Base-by-base conservation (phyloP, 2,329 filamentous ascomycete species). In the Endocalyx cinctus region DNA sequence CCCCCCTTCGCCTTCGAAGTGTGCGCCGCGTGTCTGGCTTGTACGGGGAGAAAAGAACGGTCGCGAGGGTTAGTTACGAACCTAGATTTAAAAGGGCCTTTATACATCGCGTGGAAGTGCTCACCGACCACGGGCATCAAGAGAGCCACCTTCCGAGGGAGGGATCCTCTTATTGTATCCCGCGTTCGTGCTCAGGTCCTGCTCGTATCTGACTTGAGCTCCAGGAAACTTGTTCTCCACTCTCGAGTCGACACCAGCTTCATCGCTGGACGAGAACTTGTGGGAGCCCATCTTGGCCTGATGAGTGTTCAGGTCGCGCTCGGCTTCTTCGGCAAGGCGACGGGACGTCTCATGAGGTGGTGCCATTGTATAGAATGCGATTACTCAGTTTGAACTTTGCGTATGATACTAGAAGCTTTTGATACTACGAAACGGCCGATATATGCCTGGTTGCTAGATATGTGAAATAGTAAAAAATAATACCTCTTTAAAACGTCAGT, bases 301-400 rank as follows among this genome's bases (percentile, higher is more conserved):
- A 47, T 69, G 66, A 10, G 56, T 63, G 58, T 70, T 70, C 35
- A 71, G 58, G 43, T 71, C 66, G 33, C 49, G 51, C 57, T 72
- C 66, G 27, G 69, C 66, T 46, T 67, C 50, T 20, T 61, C 52
- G 35, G 68, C 61, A 34, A 72, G 64, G 33, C 63, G 47, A 39
- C 62, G 59, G 35, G 66, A 60, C 38, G 64, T 55, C 18, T 63
- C 52, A 2, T 33, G 27, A 18, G 47, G 51, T 35, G 45, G 45
- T 37, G 46, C 45, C 55, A 59, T 60, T 38, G 27, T 51, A 51
- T 49, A 45, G n/a, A n/a, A n/a, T n/a, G n/a, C n/a, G n/a, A n/a
- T n/a, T n/a, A n/a, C n/a, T n/a, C n/a, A n/a, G n/a, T n/a, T n/a
- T 44, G 35, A 1, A 23, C 29, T 12, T 4, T 23, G 20, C 20